Evolutionary conservation across 1,284 basidiomycete genomes (phyloP).

Genomic region (Porogramme epimiltina): DNA sequence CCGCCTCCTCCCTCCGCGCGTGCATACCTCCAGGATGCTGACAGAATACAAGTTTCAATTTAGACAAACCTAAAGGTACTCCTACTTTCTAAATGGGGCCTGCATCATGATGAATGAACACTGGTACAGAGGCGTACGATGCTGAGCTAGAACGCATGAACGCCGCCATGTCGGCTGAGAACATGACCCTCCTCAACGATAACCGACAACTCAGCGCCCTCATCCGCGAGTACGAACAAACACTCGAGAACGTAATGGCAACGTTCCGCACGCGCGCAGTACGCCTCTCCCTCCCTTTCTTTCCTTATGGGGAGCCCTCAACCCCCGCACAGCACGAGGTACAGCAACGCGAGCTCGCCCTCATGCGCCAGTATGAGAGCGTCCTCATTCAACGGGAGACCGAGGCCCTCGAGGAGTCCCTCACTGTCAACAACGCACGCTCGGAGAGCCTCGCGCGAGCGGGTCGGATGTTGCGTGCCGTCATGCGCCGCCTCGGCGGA

Average conservation of each 20-base stretch:
- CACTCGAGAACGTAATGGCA: constrained; percentile 94
- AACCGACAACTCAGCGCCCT: constrained; percentile 92
- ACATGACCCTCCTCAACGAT: constrained; percentile 87
- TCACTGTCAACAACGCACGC: constrained; percentile 63
- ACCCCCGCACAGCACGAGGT: constrained; percentile 74
- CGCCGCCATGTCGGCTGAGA: constrained; percentile 79
- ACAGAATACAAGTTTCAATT: constrained; percentile 84
- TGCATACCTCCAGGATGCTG: too few relatives aligned
- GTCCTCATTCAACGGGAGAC: constrained; percentile 80
- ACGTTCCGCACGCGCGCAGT: constrained; percentile 92
- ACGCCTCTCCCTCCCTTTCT: constrained; percentile 36
- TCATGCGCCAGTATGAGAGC: constrained; percentile 91
- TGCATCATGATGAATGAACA: background rate
- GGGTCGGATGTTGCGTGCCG: constrained; percentile 72
- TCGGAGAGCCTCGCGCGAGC: constrained; percentile 75
- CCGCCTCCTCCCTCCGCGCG: too few relatives aligned
- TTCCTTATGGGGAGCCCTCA: constrained; percentile 7
- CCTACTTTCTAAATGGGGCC: background rate
- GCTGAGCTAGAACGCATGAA: constrained; percentile 94
- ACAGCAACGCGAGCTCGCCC: constrained; percentile 89
- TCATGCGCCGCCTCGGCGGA: constrained; percentile 74
- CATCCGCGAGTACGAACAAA: constrained; percentile 96
- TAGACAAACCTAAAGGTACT: constrained; percentile 86
- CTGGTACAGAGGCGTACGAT: constrained; percentile 79
- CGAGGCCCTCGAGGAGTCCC: constrained; percentile 62